Conservation (phyloP, 106 monocot genomes). For the Vanilla planifolia region DNA sequence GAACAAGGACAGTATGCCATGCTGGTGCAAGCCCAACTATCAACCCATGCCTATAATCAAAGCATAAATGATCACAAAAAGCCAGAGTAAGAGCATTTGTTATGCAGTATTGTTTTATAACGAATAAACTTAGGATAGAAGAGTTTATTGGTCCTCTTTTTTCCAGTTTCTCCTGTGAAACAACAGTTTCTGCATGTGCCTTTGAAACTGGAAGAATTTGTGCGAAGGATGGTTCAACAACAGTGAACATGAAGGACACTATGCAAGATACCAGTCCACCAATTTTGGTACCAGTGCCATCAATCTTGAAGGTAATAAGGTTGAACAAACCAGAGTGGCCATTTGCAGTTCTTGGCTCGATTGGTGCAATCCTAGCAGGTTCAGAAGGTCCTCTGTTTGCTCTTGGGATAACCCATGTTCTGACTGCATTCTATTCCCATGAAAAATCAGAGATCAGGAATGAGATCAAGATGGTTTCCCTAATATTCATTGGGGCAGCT, state of each 20-base stretch:
- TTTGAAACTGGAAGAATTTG: constrained; percentile 6
- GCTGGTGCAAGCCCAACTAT: constrained; percentile 13
- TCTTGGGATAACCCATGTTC: constrained; percentile 27
- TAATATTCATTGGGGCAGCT: constrained; percentile 37
- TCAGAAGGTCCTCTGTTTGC: constrained; percentile 31
- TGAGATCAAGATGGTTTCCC: constrained; percentile 20
- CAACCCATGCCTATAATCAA: constrained; percentile 3
- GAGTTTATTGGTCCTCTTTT: not conserved
- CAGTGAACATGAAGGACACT: not conserved
- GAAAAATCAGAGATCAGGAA: constrained; percentile 15
- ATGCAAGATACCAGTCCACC: not conserved
- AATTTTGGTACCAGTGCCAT: not conserved
- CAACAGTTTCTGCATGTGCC: not conserved
- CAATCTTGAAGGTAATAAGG: constrained; percentile 16
- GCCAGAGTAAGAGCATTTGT: constrained; percentile 12
- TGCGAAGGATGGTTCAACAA: constrained; percentile 1
- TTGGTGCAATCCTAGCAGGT: constrained; percentile 26
- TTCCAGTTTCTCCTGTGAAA: constrained; percentile 11
- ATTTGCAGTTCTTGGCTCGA: constrained; percentile 18
- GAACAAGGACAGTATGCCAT: constrained; percentile 19
- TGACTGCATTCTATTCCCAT: constrained; percentile 22
- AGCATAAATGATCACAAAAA: constrained; percentile 5
- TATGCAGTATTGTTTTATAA: not conserved
- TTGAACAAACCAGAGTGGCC: constrained; percentile 35
- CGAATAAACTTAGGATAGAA: not conserved